A percentile compares a stretch with the other conserved stretches of the same genome.
phyloP scores from a whole-genome alignment of 2,329 filamentous ascomycete species.

The Stagonosporopsis vannaccii region DNA sequence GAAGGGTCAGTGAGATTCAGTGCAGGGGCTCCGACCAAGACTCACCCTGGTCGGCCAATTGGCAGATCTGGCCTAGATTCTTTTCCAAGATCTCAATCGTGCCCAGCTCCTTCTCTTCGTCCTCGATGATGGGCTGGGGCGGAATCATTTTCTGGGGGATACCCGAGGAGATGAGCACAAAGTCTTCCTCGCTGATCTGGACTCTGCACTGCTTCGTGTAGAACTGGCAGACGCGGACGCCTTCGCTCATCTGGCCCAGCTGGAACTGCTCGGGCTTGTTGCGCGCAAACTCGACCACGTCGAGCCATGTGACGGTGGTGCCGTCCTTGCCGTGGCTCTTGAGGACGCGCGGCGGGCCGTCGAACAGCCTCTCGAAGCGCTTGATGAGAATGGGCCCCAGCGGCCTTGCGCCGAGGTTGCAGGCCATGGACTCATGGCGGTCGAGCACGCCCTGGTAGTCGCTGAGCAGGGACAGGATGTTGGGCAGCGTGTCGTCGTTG shows the following conservation, averaged over 20 bases:
- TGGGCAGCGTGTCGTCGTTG: conserved; percentile 73
- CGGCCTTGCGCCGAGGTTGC: conserved; percentile 82
- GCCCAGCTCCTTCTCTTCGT: conserved; percentile 84
- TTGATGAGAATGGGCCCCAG: conserved; percentile 84
- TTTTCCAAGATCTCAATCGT: conserved; percentile 85
- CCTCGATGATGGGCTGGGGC: conserved; percentile 80
- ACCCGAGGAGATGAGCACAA: conserved; percentile 81
- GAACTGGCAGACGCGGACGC: conserved; percentile 78
- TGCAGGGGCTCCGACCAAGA: background rate
- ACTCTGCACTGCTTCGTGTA: conserved; percentile 80
- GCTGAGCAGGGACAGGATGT: conserved; percentile 74
- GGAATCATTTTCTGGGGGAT: conserved; percentile 84
- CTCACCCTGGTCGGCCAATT: conserved; percentile 77
- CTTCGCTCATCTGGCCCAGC: conserved; percentile 72
- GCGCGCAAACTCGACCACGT: conserved; percentile 84
- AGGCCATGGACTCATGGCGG: conserved; percentile 84
- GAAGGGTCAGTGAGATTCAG: background rate
- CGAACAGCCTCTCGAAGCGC: conserved; percentile 85
- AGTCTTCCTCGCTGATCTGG: conserved; percentile 89
- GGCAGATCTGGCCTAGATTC: conserved; percentile 77
- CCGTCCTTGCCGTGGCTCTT: conserved; percentile 68
- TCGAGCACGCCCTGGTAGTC: conserved; percentile 87
- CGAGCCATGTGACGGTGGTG: conserved; percentile 77
- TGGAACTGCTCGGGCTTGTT: conserved; percentile 80
- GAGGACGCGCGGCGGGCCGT: conserved; percentile 74